Conservation (phyloP, 306 rosid species). For the Glycyrrhiza uralensis region DNA sequence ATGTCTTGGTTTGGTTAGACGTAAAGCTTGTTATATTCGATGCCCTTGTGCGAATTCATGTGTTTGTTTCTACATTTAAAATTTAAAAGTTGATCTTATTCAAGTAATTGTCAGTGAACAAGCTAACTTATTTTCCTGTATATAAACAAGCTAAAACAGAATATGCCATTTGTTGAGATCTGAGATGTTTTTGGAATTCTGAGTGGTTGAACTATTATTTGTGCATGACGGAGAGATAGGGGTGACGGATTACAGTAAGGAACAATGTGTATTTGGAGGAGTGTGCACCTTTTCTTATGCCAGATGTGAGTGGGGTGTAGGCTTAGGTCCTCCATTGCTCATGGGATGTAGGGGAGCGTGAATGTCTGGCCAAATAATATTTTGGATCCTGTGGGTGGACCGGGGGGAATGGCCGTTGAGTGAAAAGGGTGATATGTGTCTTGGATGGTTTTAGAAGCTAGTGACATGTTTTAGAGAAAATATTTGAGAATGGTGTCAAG, state of each 20-base stretch:
- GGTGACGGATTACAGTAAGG: no score
- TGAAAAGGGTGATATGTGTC: no score
- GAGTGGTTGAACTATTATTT: no score
- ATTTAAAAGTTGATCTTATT: not conserved
- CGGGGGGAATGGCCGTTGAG: no score
- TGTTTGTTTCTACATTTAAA: not conserved
- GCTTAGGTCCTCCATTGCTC: not conserved
- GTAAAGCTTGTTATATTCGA: not conserved
- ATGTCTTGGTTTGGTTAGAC: not conserved
- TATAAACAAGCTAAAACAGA: not conserved
- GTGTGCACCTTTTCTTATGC: not conserved
- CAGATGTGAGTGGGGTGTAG: not conserved
- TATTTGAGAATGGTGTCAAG: no score
- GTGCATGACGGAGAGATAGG: no score
- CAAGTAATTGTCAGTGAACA: not conserved
- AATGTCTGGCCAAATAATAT: not conserved
- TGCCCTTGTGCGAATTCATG: not conserved
- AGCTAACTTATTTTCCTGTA: not conserved
- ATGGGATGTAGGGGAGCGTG: not conserved
- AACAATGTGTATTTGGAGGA: no score
- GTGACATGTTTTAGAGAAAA: not conserved
- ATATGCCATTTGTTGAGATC: not conserved
- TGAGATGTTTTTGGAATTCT: no score
- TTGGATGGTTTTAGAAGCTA: not conserved
- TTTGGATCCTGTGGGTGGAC: no score